Percentiles rank a stretch among this genome's conserved stretches.
Evolutionary conservation across 345 rosid species (phyloP).

Genomic region (Salix arbutifolia): DNA sequence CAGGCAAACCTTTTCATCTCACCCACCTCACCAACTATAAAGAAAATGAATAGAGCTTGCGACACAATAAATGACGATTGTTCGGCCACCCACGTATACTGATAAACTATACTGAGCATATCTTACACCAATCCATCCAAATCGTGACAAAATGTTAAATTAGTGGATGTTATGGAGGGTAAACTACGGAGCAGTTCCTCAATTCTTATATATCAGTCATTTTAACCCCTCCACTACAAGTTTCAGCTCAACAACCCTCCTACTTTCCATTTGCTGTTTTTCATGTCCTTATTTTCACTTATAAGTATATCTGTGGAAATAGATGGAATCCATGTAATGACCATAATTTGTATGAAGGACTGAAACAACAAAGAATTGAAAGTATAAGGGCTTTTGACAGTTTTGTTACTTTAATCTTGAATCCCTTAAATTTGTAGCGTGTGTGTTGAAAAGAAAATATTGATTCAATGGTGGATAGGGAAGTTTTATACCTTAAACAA

Average conservation of each 20-base stretch:
- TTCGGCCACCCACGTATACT: neutral
- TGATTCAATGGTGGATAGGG: neutral
- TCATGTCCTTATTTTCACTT: neutral
- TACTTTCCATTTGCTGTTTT: neutral
- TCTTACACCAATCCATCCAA: neutral
- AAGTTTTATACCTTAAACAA: neutral
- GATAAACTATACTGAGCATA: neutral
- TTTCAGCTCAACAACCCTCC: neutral
- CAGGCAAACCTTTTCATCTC: neutral
- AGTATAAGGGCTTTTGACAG: neutral
- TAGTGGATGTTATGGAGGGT: neutral
- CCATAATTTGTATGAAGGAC: neutral
- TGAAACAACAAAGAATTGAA: neutral
- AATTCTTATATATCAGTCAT: neutral
- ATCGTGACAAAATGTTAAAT: neutral
- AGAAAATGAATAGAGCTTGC: neutral
- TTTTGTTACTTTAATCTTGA: neutral
- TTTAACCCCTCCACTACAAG: neutral
- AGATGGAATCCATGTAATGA: neutral
- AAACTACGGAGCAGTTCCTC: neutral
- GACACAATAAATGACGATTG: neutral
- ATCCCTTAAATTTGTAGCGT: neutral
- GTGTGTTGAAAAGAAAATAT: neutral
- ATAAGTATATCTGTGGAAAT: neutral
- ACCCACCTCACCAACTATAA: conserved; percentile 19